These are phyloP conservation scores for Magnolia kwangsiensis DNA, from an alignment of 164 flowering plant genomes.

Conservation along the genomic window DNA sequence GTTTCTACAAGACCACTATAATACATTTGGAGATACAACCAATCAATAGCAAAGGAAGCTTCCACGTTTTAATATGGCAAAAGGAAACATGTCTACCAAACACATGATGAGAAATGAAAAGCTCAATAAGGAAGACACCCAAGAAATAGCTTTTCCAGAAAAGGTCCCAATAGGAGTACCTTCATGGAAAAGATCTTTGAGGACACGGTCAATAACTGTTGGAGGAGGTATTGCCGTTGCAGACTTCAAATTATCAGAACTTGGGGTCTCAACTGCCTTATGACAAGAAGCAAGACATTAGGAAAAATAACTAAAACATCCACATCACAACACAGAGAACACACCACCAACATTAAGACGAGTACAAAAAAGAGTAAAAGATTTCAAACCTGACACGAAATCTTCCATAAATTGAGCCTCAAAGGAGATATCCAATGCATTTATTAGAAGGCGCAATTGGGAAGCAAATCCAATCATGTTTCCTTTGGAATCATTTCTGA, in stretches of 20 bases:
- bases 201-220: slow-evolving; percentile 84
- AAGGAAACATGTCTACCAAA: slow-evolving; percentile 3
- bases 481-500: slow-evolving; percentile 32
- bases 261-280: slow-evolving; percentile 61
- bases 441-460: slow-evolving; percentile 63
- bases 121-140: background rate
- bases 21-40: background rate
- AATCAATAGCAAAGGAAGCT: background rate
- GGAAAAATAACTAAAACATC: slow-evolving; percentile 2
- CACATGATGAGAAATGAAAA: background rate
- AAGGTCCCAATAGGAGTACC: slow-evolving; percentile 35
- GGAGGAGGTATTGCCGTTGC: slow-evolving; percentile 75
- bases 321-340: background rate
- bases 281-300: slow-evolving; percentile 4
- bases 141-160: background rate
- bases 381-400: slow-evolving; percentile 72
- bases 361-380: background rate
- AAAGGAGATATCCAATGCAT: slow-evolving; percentile 64
- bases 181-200: slow-evolving; percentile 87
- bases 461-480: slow-evolving; percentile 74
- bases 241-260: slow-evolving; percentile 62
- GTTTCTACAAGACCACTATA: too few species aligned
- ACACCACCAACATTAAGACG: slow-evolving; percentile 1
- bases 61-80: background rate
- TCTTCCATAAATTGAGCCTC: slow-evolving; percentile 89